These are phyloP conservation scores for Boletus rubroflammeus DNA, from an alignment of 768 basidiomycete genomes.

Conservation along the genomic window DNA sequence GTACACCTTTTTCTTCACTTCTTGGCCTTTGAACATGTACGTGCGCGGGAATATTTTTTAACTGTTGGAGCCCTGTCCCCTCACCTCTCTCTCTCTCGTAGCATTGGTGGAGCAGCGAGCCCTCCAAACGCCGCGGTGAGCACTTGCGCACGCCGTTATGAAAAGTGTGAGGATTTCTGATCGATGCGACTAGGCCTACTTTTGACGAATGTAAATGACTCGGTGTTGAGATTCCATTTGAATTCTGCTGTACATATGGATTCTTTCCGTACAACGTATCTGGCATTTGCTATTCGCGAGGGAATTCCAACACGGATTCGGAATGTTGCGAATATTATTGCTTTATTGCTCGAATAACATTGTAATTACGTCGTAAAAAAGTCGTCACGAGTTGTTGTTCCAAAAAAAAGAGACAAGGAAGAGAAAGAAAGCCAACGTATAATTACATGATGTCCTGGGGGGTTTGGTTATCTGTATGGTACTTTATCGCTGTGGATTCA, in stretches of 20 bases:
- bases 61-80: not conserved
- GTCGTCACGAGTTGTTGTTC: slow-evolving; percentile 14
- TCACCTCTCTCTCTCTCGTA: not conserved
- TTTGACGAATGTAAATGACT: slow-evolving; percentile 12
- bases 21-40: slow-evolving; percentile 71
- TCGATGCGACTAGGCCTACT: slow-evolving; percentile 22
- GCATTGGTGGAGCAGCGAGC: slow-evolving; percentile 66
- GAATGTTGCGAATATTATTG: slow-evolving; percentile 15
- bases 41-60: slow-evolving; percentile 13
- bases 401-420: not conserved
- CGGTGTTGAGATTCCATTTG: not conserved
- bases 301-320: not conserved
- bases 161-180: not conserved
- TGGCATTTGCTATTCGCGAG: not conserved
- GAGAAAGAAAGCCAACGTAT: slow-evolving; percentile 8
- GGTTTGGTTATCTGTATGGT: slow-evolving; percentile 24
- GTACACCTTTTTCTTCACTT: slow-evolving; percentile 75
- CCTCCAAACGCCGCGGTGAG: slow-evolving; percentile 70
- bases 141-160: not conserved
- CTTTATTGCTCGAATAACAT: slow-evolving; percentile 18
- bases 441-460: slow-evolving; percentile 26
- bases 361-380: slow-evolving; percentile 28
- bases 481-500: slow-evolving; percentile 15
- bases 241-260: not conserved
- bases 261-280: not conserved